Evolutionary conservation across 768 basidiomycete species (phyloP).

Genomic region (Russula sp.): DNA sequence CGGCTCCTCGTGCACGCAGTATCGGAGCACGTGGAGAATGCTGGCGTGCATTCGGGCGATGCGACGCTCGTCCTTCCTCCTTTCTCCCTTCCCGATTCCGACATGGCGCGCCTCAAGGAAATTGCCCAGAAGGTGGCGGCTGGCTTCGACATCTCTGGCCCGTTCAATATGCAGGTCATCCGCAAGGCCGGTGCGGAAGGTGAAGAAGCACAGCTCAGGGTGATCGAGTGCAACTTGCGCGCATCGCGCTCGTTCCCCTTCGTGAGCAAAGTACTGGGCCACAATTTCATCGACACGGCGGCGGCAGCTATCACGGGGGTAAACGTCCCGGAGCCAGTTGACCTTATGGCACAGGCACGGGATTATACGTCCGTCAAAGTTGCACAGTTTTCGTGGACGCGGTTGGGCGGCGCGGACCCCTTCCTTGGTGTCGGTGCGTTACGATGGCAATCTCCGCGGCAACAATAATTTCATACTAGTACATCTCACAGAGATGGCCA

Average conservation of each 20-base stretch:
- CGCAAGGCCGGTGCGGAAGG: conserved; percentile 55
- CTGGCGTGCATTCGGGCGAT: conserved; percentile 97
- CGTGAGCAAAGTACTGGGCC: conserved; percentile 95
- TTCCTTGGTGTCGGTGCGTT: conserved; percentile 88
- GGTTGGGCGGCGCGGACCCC: conserved; percentile 91
- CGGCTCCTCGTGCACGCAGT: conserved; percentile 90
- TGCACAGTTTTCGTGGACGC: conserved; percentile 97
- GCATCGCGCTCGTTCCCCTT: conserved; percentile 99
- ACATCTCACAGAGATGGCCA: conserved; percentile 81
- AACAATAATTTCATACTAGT: background rate
- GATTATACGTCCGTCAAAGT: conserved; percentile 97
- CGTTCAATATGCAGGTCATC: conserved; percentile 99
- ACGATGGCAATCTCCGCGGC: background rate
- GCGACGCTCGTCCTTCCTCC: conserved; percentile 97
- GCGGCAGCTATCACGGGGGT: conserved; percentile 81
- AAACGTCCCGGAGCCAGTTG: conserved; percentile 84
- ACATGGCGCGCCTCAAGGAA: conserved; percentile 83
- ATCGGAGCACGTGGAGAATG: conserved; percentile 98
- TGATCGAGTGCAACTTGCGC: conserved; percentile 98
- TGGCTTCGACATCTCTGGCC: conserved; percentile 95
- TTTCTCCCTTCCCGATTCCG: conserved; percentile 64
- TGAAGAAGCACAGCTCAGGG: conserved; percentile 75
- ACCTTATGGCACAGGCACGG: conserved; percentile 83
- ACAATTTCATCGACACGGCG: conserved; percentile 95
- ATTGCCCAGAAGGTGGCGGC: conserved; percentile 93